Conservation (phyloP, 441 rosid genomes). For the Croton setiger region DNA sequence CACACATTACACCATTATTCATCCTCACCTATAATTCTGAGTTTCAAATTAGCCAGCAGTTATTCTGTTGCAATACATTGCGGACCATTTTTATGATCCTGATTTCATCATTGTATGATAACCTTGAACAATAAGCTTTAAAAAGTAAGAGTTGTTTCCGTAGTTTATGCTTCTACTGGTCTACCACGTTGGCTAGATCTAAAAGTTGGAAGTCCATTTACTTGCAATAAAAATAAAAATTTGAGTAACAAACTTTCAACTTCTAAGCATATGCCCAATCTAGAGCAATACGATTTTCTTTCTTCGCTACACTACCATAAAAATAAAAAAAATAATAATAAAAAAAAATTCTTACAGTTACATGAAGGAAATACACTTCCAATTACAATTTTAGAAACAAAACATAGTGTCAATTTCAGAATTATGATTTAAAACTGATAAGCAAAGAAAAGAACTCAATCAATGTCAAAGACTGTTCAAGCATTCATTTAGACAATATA, state of each 20-base stretch:
- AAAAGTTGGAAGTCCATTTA: not conserved
- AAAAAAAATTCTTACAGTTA: constrained; percentile 6
- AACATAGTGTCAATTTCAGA: not conserved
- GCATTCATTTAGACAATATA: constrained; percentile 15
- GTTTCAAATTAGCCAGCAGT: not conserved
- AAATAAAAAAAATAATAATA: too few relatives aligned
- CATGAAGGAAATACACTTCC: not conserved
- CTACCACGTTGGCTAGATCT: not conserved
- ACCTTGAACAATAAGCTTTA: not conserved
- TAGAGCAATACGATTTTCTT: not conserved
- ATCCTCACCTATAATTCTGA: not conserved
- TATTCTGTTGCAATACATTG: not conserved
- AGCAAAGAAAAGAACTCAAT: constrained; percentile 5
- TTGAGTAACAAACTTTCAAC: not conserved
- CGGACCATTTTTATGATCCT: not conserved
- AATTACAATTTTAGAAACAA: not conserved
- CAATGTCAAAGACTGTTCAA: not conserved
- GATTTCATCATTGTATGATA: not conserved
- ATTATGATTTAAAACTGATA: not conserved
- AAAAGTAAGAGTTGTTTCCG: not conserved
- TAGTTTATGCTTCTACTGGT: not conserved
- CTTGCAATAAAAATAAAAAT: not conserved
- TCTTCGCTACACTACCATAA: not conserved
- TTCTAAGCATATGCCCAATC: not conserved
- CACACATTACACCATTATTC: not conserved